Percentiles rank a stretch among this genome's conserved stretches.
phyloP scores from a whole-genome alignment of 768 basidiomycete genomes.

The Chalciporus sphaerocephalus region DNA sequence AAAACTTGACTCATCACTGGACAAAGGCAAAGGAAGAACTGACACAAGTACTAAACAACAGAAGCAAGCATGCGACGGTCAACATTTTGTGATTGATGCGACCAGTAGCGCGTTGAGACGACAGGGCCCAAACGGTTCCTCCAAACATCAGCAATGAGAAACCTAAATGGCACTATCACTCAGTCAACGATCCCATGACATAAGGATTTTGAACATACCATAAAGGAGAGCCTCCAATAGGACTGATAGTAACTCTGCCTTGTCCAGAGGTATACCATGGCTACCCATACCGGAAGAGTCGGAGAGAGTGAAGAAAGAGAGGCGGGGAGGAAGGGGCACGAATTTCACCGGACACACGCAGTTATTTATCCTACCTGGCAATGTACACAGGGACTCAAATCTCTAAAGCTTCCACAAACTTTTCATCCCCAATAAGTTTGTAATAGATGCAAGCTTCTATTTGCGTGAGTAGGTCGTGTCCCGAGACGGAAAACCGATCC shows the following conservation, averaged over 20 bases:
- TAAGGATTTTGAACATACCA: conserved; percentile 6
- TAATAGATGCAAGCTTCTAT: no score
- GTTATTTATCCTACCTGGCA: neutral
- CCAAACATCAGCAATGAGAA: conserved; percentile 36
- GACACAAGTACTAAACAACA: conserved; percentile 31
- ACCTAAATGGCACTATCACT: conserved; percentile 15
- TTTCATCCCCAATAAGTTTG: no score
- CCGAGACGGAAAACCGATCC: no score
- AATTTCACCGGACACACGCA: neutral
- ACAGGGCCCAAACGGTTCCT: conserved; percentile 26
- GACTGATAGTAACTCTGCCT: conserved; percentile 20
- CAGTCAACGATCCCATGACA: neutral
- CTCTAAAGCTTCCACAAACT: neutral
- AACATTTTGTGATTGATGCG: conserved; percentile 22
- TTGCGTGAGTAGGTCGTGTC: no score
- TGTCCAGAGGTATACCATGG: conserved; percentile 10
- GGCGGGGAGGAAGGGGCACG: no score
- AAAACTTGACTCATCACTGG: no score
- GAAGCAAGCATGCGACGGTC: conserved; percentile 21
- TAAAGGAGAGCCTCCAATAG: conserved; percentile 20
- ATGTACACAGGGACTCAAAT: neutral
- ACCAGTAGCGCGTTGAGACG: neutral
- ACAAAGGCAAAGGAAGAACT: neutral
- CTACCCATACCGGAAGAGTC: neutral
- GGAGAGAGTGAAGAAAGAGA: neutral